Evolutionary conservation across 331 rosid genomes (phyloP).

Genomic region (Malus hybrid): DNA sequence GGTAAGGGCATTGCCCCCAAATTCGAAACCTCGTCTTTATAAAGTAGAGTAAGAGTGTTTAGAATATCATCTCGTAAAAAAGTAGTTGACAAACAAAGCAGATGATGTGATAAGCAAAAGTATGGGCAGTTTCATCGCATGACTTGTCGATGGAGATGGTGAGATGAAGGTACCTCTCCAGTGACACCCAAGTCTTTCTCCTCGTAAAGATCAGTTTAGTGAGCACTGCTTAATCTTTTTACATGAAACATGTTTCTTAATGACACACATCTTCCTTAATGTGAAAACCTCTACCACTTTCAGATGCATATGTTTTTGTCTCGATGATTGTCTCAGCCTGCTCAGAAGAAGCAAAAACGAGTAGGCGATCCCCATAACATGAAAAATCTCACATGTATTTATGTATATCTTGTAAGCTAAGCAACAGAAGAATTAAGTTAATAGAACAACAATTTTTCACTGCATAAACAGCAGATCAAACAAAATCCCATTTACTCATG

Average conservation of each 20-base stretch:
- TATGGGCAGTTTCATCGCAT: background rate
- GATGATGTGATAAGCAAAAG: background rate
- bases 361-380: background rate
- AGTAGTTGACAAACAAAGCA: no score
- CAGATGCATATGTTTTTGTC: background rate
- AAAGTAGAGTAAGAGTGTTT: no score
- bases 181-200: background rate
- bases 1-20: no score
- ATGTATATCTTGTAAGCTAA: background rate
- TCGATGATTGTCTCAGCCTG: no score
- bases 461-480: conserved; percentile 11
- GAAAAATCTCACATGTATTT: background rate
- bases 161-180: no score
- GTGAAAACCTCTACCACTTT: background rate
- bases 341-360: background rate
- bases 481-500: conserved; percentile 8
- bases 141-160: no score
- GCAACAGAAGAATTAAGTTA: background rate
- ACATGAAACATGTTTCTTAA: background rate
- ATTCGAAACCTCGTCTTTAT: no score
- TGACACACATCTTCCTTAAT: background rate
- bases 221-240: background rate
- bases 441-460: background rate
- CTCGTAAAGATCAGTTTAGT: background rate
- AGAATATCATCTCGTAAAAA: no score